These are phyloP conservation scores for Rhizopus sp. DNA, from an alignment of 371 early-diverging fungal genomes.

Conservation along the genomic window DNA sequence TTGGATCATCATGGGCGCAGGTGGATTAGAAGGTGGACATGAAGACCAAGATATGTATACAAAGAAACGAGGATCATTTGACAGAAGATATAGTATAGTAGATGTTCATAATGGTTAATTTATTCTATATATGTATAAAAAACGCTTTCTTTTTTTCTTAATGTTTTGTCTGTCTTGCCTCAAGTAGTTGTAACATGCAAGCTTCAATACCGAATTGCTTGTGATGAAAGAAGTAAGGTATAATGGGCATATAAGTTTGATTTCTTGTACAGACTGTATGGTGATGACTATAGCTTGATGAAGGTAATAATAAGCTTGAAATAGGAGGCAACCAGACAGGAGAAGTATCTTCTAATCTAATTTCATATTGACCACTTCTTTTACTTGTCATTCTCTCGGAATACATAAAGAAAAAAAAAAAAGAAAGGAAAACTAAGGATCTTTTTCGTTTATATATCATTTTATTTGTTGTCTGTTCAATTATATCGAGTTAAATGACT, in stretches of 20 bases:
- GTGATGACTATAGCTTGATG: too few relatives aligned
- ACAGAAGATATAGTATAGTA: conserved; percentile 24
- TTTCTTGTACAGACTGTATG: neutral
- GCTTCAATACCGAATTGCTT: conserved; percentile 26
- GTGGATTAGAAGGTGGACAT: conserved; percentile 27
- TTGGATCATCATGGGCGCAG: conserved; percentile 45
- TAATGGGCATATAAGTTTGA: conserved; percentile 9
- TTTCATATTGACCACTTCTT: too few relatives aligned
- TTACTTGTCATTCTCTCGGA: too few relatives aligned
- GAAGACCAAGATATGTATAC: conserved; percentile 13
- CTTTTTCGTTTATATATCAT: too few relatives aligned
- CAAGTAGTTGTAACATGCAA: conserved; percentile 19
- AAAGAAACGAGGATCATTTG: conserved; percentile 1
- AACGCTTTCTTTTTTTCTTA: neutral
- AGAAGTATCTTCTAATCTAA: neutral
- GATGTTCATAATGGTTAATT: conserved; percentile 12
- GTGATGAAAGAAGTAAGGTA: conserved; percentile 30
- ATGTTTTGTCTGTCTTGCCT: neutral
- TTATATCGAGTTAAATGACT: too few relatives aligned
- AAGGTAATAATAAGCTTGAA: conserved; percentile 4
- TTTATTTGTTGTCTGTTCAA: too few relatives aligned
- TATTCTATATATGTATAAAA: too few relatives aligned
- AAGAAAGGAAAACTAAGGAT: too few relatives aligned
- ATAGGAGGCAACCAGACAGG: conserved; percentile 14
- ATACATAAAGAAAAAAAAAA: too few relatives aligned